phyloP scores from a whole-genome alignment of 768 basidiomycete genomes.

The Pisolithus tinctorius region DNA sequence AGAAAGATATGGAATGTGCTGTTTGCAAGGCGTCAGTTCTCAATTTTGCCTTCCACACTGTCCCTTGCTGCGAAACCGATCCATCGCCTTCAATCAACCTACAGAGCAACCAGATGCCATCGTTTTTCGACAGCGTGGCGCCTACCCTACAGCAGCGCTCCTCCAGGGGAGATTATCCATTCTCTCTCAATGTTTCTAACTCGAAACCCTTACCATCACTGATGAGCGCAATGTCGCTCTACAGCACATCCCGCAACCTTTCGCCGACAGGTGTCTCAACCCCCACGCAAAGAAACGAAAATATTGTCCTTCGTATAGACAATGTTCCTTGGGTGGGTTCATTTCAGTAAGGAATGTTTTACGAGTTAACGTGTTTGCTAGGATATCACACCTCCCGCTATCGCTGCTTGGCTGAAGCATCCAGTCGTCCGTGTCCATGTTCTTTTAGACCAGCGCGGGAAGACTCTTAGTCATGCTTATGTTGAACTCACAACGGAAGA shows the following conservation, averaged over 20 bases:
- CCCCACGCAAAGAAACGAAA: constrained; percentile 23
- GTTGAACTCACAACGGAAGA: constrained; percentile 62
- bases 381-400: constrained; percentile 81
- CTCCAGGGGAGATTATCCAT: constrained; percentile 17
- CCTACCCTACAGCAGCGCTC: constrained; percentile 22
- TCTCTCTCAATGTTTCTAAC: constrained; percentile 24
- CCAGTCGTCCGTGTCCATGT: constrained; percentile 63
- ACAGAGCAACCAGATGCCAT: constrained; percentile 5
- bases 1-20: constrained; percentile 82
- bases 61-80: constrained; percentile 20
- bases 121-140: constrained; percentile 9
- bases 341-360: constrained; percentile 2
- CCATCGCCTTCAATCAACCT: constrained; percentile 7
- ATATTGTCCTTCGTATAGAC: constrained; percentile 72
- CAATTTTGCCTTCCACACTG: constrained; percentile 52
- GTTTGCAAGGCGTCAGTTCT: constrained; percentile 66
- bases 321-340: constrained; percentile 80
- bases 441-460: constrained; percentile 73
- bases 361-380: constrained; percentile 21
- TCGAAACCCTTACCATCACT: constrained; percentile 22
- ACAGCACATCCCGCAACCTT: constrained; percentile 10
- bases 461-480: constrained; percentile 80
- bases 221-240: constrained; percentile 27
- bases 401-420: constrained; percentile 62
- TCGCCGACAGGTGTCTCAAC: constrained; percentile 7